phyloP scores from a whole-genome alignment of 2,329 filamentous ascomycete species.

The Fusarium sp. region DNA sequence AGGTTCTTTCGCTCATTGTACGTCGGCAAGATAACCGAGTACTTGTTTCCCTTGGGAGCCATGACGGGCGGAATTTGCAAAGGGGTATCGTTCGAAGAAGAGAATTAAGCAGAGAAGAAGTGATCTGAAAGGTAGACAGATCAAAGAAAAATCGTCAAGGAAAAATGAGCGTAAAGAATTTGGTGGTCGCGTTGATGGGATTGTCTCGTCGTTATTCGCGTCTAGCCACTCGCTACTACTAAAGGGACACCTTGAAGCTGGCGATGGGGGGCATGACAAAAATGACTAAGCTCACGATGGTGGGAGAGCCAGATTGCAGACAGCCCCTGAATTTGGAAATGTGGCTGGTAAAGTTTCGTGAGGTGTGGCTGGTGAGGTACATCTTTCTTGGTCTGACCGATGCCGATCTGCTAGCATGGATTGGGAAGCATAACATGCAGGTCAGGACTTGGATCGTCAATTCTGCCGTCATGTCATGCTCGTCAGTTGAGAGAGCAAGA shows the following conservation, averaged over 20 bases:
- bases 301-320: slow-evolving; percentile 45
- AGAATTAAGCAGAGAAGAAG: neutral
- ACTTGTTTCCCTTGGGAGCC: slow-evolving; percentile 74
- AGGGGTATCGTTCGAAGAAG: slow-evolving; percentile 13
- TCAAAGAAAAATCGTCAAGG: slow-evolving; percentile 19
- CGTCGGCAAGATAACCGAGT: slow-evolving; percentile 96
- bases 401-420: slow-evolving; percentile 32
- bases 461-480: slow-evolving; percentile 25
- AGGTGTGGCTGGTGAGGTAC: slow-evolving; percentile 21
- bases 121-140: neutral
- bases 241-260: slow-evolving; percentile 44
- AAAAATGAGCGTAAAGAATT: slow-evolving; percentile 43
- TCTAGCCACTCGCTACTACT: slow-evolving; percentile 37
- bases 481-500: slow-evolving; percentile 10
- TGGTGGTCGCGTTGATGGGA: slow-evolving; percentile 39
- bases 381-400: slow-evolving; percentile 8
- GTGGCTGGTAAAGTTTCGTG: slow-evolving; percentile 29
- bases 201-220: slow-evolving; percentile 37
- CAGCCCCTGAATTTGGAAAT: slow-evolving; percentile 34
- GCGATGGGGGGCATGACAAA: slow-evolving; percentile 19
- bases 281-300: slow-evolving; percentile 40
- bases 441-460: slow-evolving; percentile 22
- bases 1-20: slow-evolving; percentile 99
- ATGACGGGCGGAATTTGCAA: slow-evolving; percentile 51
- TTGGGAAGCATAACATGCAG: slow-evolving; percentile 28